Conservation (phyloP, 1,284 basidiomycete genomes). For the Termitomyces sp. region DNA sequence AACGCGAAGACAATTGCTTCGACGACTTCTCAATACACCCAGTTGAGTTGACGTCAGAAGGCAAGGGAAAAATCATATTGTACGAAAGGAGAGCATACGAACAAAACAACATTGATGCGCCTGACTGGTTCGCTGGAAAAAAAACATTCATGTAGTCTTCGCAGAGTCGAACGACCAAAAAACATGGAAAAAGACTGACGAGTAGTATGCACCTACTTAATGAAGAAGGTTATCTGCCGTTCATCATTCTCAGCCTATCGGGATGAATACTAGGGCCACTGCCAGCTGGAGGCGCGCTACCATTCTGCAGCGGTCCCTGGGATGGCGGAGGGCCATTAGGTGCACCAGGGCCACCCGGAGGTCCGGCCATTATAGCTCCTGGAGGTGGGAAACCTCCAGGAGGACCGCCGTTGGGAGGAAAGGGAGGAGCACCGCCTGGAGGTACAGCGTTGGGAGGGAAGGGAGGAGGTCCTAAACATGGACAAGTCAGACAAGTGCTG, state of each 20-base stretch:
- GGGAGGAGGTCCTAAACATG: constrained; percentile 2
- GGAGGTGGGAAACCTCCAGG: constrained; percentile 32
- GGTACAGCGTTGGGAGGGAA: constrained; percentile 30
- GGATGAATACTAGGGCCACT: constrained; percentile 68
- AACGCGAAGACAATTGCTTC: too few species aligned
- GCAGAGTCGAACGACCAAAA: background rate
- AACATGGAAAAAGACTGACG: constrained; percentile 4
- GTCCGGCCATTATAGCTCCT: constrained; percentile 7
- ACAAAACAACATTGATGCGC: background rate
- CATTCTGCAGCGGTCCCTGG: constrained; percentile 19
- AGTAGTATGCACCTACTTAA: constrained; percentile 4
- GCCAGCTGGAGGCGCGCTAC: constrained; percentile 26
- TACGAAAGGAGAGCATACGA: background rate
- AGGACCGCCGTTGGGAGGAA: constrained; percentile 43
- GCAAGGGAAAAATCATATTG: background rate
- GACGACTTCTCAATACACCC: too few species aligned
- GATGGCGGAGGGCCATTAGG: constrained; percentile 32
- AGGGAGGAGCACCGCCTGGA: constrained; percentile 17
- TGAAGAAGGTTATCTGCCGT: constrained; percentile 23
- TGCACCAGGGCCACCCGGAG: constrained; percentile 20
- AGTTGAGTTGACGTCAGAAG: background rate
- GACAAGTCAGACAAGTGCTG: background rate
- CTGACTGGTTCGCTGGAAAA: background rate
- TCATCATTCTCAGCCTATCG: constrained; percentile 84
- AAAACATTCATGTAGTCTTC: background rate